Evolutionary conservation across 2,329 filamentous ascomycete genomes (phyloP).

Genomic region (Cladophialophora chaetospira): DNA sequence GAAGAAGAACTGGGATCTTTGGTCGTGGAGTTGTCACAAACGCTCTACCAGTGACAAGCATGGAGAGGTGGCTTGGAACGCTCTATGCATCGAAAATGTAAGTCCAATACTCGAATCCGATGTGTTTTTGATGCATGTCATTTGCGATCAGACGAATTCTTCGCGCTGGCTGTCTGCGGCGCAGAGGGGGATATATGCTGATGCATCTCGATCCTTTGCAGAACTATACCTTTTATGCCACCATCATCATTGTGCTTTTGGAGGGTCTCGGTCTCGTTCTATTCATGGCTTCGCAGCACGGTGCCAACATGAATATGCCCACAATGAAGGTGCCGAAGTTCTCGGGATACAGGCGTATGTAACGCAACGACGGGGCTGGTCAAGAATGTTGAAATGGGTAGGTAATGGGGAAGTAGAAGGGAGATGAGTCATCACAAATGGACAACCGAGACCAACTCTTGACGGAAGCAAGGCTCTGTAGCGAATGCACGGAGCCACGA

Average conservation of each 20-base stretch:
- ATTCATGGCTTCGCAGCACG: background rate
- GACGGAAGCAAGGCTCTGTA: background rate
- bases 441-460: background rate
- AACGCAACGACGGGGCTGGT: background rate
- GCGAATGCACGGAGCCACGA: background rate
- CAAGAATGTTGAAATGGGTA: background rate
- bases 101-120: background rate
- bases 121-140: background rate
- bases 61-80: background rate
- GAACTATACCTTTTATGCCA: slow-evolving; percentile 6
- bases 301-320: slow-evolving; percentile 1
- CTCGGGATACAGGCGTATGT: slow-evolving; percentile 1
- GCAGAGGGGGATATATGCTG: background rate
- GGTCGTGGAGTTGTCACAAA: slow-evolving; percentile 6
- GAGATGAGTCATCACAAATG: background rate
- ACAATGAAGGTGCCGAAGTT: background rate
- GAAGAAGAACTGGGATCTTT: slow-evolving; percentile 5
- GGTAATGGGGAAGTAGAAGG: background rate
- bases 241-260: background rate
- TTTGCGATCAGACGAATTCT: background rate
- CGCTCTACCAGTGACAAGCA: slow-evolving; percentile 1
- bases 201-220: background rate
- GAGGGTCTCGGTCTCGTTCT: slow-evolving; percentile 2
- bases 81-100: slow-evolving; percentile 2
- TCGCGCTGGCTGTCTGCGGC: background rate